Conservation (phyloP, 164 flowering plant genomes). For the Berberis vulgaris region DNA sequence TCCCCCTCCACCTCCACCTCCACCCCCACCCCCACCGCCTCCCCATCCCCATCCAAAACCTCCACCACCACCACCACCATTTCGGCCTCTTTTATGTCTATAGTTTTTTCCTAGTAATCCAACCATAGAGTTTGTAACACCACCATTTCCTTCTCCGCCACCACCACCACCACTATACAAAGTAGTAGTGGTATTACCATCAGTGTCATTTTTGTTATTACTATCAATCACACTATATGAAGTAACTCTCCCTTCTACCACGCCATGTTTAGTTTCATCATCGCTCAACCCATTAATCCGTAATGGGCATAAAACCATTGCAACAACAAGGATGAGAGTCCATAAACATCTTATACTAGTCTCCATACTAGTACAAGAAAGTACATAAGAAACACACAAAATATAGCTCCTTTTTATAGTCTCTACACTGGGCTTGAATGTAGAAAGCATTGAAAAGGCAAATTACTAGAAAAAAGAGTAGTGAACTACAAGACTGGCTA, state of each 20-base stretch:
- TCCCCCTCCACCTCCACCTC: constrained; percentile 8
- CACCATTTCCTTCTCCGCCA: constrained; percentile 3
- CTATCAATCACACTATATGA: neutral
- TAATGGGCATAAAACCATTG: neutral
- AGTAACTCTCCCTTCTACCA: constrained; percentile 3
- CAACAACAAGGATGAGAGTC: constrained; percentile 10
- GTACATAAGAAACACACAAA: no score
- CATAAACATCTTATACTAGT: constrained; percentile 9
- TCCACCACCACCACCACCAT: constrained; percentile 6
- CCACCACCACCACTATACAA: constrained; percentile 1
- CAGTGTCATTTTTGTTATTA: neutral
- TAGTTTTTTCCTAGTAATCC: no score
- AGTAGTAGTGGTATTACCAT: neutral
- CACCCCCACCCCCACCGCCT: constrained; percentile 8
- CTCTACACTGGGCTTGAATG: no score
- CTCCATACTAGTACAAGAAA: neutral
- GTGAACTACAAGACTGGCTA: no score
- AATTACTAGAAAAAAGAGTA: no score
- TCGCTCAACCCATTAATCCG: constrained; percentile 8
- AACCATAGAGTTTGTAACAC: no score
- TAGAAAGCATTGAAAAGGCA: no score
- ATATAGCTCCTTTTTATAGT: no score
- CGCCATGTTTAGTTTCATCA: no score
- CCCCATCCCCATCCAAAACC: constrained; percentile 7
- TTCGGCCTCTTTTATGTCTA: neutral